phyloP scores from a whole-genome alignment of 2,329 filamentous ascomycete genomes.

The Fusarium luffae region DNA sequence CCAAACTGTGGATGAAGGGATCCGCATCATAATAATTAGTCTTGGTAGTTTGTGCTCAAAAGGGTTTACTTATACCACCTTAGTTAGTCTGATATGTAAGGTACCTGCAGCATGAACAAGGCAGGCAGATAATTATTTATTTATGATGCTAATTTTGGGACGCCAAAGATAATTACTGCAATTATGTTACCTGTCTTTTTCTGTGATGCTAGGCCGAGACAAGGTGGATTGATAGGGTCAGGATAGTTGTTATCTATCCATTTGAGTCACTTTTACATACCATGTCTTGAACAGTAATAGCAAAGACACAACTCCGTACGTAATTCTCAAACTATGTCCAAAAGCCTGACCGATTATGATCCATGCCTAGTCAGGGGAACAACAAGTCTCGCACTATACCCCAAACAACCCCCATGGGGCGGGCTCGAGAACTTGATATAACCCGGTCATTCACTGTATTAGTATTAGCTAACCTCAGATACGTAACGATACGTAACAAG shows the following conservation, averaged over 20 bases:
- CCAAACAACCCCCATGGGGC: slow-evolving; percentile 26
- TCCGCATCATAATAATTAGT: slow-evolving; percentile 25
- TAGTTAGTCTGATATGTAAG: slow-evolving; percentile 13
- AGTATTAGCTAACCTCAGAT: background rate
- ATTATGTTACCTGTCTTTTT: background rate
- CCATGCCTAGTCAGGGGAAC: slow-evolving; percentile 22
- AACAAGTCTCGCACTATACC: slow-evolving; percentile 21
- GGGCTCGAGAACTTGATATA: slow-evolving; percentile 10
- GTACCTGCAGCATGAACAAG: slow-evolving; percentile 2
- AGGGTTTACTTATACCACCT: background rate
- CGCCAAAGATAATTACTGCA: slow-evolving; percentile 2
- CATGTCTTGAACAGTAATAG: slow-evolving; percentile 16
- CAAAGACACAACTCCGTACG: background rate
- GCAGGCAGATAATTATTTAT: background rate
- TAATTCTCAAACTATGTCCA: background rate
- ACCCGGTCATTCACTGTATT: slow-evolving; percentile 3
- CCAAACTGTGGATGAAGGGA: slow-evolving; percentile 29
- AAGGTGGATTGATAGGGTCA: background rate
- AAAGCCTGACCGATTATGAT: background rate
- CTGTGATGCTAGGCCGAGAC: background rate
- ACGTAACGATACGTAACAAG: background rate
- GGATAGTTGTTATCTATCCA: background rate
- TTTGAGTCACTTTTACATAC: slow-evolving; percentile 15
- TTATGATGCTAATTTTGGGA: slow-evolving; percentile 17
- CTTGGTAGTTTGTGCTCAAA: slow-evolving; percentile 12